phyloP scores from a whole-genome alignment of 2,329 filamentous ascomycete species.

The Aquanectria penicillioides region DNA sequence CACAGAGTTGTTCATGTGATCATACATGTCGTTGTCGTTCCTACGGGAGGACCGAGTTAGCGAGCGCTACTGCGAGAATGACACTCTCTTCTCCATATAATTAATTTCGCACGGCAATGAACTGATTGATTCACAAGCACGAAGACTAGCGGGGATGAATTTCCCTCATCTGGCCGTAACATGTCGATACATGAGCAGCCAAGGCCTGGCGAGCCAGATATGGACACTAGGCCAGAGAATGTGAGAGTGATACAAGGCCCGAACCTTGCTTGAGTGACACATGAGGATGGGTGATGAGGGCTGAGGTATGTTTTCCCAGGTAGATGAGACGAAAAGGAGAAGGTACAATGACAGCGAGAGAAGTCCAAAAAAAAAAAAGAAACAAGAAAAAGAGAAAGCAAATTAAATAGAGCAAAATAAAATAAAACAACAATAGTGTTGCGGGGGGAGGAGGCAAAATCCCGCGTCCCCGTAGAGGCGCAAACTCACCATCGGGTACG shows the following conservation, averaged over 20 bases:
- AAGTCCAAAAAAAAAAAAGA: background rate
- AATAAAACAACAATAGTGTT: too few species aligned
- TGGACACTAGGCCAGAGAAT: background rate
- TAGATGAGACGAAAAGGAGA: background rate
- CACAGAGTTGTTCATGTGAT: constrained; percentile 90
- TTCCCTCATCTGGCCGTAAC: too few species aligned
- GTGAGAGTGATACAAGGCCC: background rate
- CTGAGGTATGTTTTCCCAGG: background rate
- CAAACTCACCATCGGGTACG: constrained; percentile 80
- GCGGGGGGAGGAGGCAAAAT: too few species aligned
- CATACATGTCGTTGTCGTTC: constrained; percentile 95
- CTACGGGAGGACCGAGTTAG: constrained; percentile 54
- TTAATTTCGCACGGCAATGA: too few species aligned
- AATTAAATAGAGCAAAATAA: too few species aligned
- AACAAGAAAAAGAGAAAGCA: too few species aligned
- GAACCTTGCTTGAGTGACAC: background rate
- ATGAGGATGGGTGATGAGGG: too few species aligned
- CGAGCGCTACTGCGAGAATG: background rate
- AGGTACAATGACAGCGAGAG: background rate
- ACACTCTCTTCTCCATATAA: too few species aligned
- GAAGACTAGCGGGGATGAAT: too few species aligned
- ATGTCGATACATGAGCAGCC: background rate
- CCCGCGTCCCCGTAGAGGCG: background rate
- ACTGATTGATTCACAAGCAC: too few species aligned
- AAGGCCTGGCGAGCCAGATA: too few species aligned